These are phyloP conservation scores for Penicillium occitanis DNA, from an alignment of 2,329 filamentous ascomycete genomes.

Conservation along the genomic window DNA sequence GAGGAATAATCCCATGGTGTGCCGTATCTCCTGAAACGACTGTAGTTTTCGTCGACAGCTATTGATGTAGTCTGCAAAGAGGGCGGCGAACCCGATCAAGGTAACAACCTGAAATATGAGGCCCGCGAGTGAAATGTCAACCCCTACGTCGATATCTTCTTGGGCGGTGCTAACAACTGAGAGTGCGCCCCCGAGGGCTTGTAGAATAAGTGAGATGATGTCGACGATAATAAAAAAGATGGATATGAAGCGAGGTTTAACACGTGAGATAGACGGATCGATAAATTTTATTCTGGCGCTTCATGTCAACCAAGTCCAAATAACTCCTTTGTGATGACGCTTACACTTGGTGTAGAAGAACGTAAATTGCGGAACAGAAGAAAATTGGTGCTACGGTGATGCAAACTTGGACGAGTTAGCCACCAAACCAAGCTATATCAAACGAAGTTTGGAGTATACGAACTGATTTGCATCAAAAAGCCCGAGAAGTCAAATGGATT, in stretches of 20 bases:
- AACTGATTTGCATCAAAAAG: slow-evolving; percentile 62
- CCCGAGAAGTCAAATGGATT: slow-evolving; percentile 60
- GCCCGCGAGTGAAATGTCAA: slow-evolving; percentile 45
- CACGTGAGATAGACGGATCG: no score
- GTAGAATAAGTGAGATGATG: slow-evolving; percentile 35
- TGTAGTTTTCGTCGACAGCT: not conserved
- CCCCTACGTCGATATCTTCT: slow-evolving; percentile 28
- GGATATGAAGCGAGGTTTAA: no score
- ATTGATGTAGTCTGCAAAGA: slow-evolving; percentile 18
- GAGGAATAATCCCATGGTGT: not conserved
- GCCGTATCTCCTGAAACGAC: not conserved
- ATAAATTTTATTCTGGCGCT: no score
- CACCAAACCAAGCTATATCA: no score
- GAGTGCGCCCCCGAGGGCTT: slow-evolving; percentile 43
- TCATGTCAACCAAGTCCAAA: no score
- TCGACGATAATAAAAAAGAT: no score
- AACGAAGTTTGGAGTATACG: no score
- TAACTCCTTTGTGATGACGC: no score
- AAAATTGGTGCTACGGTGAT: slow-evolving; percentile 39
- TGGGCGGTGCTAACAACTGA: slow-evolving; percentile 23
- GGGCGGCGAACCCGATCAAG: slow-evolving; percentile 35
- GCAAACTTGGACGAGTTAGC: not conserved
- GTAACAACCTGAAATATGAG: slow-evolving; percentile 45
- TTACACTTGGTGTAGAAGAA: slow-evolving; percentile 51
- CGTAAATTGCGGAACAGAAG: slow-evolving; percentile 64